These are phyloP conservation scores for Arthrobotrys megalospora DNA, from an alignment of 2,329 filamentous ascomycete species.

Conservation along the genomic window DNA sequence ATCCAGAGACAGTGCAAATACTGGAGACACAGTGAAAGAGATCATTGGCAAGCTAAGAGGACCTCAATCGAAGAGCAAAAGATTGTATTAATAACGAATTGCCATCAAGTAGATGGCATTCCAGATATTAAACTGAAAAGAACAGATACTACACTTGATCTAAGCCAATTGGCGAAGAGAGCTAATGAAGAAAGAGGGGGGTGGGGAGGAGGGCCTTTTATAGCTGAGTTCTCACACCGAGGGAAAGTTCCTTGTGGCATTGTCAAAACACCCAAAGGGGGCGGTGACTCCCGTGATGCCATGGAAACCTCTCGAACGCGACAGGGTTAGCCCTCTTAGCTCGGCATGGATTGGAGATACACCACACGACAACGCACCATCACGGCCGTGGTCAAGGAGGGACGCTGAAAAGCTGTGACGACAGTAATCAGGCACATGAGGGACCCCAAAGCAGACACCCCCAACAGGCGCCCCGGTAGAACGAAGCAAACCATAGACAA, in stretches of 20 bases:
- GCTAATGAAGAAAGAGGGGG: slow-evolving; percentile 29
- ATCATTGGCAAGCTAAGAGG: slow-evolving; percentile 58
- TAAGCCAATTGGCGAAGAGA: slow-evolving; percentile 52
- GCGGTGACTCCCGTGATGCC: too few relatives aligned
- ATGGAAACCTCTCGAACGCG: too few relatives aligned
- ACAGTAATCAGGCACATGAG: too few relatives aligned
- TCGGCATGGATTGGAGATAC: too few relatives aligned
- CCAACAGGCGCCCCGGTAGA: too few relatives aligned
- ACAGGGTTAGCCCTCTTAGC: too few relatives aligned
- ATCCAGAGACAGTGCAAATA: slow-evolving; percentile 57
- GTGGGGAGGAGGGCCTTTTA: slow-evolving; percentile 4
- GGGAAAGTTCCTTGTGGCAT: neutral
- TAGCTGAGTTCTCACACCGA: slow-evolving; percentile 3
- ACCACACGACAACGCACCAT: too few relatives aligned
- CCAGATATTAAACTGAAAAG: slow-evolving; percentile 72
- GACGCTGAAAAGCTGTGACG: too few relatives aligned
- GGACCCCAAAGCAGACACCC: too few relatives aligned
- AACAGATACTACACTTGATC: slow-evolving; percentile 65
- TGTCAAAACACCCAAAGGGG: neutral
- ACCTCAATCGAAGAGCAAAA: slow-evolving; percentile 31
- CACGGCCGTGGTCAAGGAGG: too few relatives aligned
- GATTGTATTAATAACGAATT: slow-evolving; percentile 50
- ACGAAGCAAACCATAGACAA: too few relatives aligned
- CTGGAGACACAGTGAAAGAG: slow-evolving; percentile 56
- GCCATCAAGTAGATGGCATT: slow-evolving; percentile 25